phyloP scores from a whole-genome alignment of 306 rosid genomes.

The Cercis canadensis region DNA sequence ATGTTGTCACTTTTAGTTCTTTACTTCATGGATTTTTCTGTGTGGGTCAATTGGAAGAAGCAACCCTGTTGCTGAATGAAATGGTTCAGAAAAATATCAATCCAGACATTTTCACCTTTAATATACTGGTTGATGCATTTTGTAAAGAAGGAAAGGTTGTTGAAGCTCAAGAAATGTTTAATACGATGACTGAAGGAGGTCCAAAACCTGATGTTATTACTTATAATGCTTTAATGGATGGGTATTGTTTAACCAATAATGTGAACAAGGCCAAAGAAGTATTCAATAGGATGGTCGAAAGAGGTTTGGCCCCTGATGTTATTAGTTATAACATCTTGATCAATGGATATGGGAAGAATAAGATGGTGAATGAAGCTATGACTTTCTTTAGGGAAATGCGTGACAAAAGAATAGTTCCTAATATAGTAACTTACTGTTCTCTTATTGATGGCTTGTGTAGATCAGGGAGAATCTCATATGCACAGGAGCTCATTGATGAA shows the following conservation, averaged over 20 bases:
- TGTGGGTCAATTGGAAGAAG: conserved; percentile 38
- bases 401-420: conserved; percentile 22
- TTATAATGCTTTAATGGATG: conserved; percentile 43
- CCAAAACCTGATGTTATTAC: conserved; percentile 32
- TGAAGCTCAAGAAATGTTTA: conserved; percentile 36
- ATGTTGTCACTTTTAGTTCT: conserved; percentile 43
- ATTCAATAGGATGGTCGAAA: conserved; percentile 21
- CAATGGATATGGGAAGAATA: conserved; percentile 43
- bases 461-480: conserved; percentile 31
- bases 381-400: conserved; percentile 33
- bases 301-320: conserved; percentile 37
- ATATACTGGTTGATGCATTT: conserved; percentile 36
- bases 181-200: conserved; percentile 34
- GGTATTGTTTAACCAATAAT: conserved; percentile 38
- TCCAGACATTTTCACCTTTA: conserved; percentile 44
- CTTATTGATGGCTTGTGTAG: conserved; percentile 48
- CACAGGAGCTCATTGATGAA: conserved; percentile 22
- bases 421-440: conserved; percentile 35
- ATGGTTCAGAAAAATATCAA: conserved; percentile 36
- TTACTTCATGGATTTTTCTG: conserved; percentile 43
- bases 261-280: conserved; percentile 32
- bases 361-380: conserved; percentile 42
- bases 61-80: conserved; percentile 29
- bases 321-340: conserved; percentile 47
- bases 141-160: conserved; percentile 38